These are phyloP conservation scores for Nakataea oryzae DNA, from an alignment of 2,329 filamentous ascomycete species.

Conservation along the genomic window DNA sequence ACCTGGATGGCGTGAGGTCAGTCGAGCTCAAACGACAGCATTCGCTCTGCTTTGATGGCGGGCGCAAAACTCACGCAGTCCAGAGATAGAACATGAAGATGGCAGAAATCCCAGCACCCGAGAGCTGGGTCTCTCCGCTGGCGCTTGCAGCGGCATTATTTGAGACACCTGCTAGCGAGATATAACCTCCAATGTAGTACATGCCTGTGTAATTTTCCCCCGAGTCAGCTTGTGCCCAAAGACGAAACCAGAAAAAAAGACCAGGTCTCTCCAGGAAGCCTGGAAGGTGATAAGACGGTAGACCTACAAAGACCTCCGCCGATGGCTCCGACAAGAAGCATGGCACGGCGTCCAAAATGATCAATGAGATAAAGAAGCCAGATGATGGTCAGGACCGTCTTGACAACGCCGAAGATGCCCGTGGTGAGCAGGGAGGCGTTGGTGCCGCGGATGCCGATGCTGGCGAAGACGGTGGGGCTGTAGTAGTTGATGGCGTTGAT, in stretches of 20 bases:
- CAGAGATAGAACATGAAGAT: constrained; percentile 67
- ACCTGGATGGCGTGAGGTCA: constrained; percentile 13
- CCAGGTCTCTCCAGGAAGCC: neutral
- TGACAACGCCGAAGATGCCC: constrained; percentile 68
- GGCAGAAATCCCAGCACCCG: constrained; percentile 40
- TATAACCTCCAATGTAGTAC: constrained; percentile 47
- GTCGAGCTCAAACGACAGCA: neutral
- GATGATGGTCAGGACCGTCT: constrained; percentile 56
- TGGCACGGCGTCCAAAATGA: constrained; percentile 37
- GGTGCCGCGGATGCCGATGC: constrained; percentile 33
- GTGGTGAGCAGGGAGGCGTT: constrained; percentile 46
- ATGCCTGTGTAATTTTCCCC: neutral
- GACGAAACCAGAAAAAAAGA: neutral
- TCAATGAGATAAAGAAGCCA: constrained; percentile 64
- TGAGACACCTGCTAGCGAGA: constrained; percentile 30
- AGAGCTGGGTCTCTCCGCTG: neutral
- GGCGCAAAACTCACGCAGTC: constrained; percentile 33
- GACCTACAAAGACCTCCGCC: constrained; percentile 25
- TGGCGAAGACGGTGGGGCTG: constrained; percentile 55
- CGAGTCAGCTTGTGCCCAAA: neutral
- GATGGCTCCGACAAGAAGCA: constrained; percentile 53
- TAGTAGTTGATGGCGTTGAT: constrained; percentile 78
- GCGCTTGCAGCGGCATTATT: constrained; percentile 8
- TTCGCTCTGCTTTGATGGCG: too few relatives aligned
- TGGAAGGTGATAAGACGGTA: neutral